Conservation (phyloP, 2,329 filamentous ascomycete genomes). For the Tympanopsis confertula region DNA sequence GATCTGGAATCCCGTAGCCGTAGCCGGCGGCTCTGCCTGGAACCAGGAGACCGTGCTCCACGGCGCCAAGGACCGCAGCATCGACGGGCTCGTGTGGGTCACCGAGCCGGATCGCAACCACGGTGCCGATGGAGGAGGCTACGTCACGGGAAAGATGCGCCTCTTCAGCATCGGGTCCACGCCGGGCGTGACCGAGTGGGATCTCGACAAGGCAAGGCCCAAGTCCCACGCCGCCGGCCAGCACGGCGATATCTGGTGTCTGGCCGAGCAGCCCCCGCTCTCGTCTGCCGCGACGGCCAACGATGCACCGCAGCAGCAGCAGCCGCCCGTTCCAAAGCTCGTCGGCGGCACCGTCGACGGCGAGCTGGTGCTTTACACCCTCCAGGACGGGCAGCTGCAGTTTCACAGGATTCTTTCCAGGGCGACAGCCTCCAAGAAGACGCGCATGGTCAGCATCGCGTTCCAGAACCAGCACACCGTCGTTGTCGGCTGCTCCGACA, state of each 20-base stretch:
- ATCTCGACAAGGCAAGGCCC: constrained; percentile 67
- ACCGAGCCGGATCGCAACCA: constrained; percentile 68
- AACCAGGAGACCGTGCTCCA: constrained; percentile 78
- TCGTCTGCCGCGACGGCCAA: constrained; percentile 10
- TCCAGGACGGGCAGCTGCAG: constrained; percentile 70
- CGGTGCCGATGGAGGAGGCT: constrained; percentile 46
- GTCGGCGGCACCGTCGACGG: constrained; percentile 87
- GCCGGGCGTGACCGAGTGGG: constrained; percentile 87
- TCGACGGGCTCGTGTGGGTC: constrained; percentile 86
- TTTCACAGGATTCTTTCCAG: constrained; percentile 68
- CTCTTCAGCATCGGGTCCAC: constrained; percentile 96
- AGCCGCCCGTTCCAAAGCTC: constrained; percentile 44
- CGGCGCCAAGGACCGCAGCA: constrained; percentile 73
- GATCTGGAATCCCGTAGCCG: constrained; percentile 79
- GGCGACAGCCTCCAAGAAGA: constrained; percentile 66
- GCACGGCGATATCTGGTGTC: constrained; percentile 93
- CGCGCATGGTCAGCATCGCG: constrained; percentile 78
- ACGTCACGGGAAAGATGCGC: constrained; percentile 60
- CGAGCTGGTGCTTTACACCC: constrained; percentile 75
- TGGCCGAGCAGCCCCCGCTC: constrained; percentile 65
- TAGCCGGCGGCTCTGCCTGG: constrained; percentile 62
- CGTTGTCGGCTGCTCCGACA: constrained; percentile 90
- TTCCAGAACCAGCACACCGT: constrained; percentile 77
- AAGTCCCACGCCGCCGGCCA: constrained; percentile 79
- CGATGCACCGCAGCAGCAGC: constrained; percentile 8